These are phyloP conservation scores for Myxozyma kluyveri DNA, from an alignment of 805 yeast species.

Conservation along the genomic window DNA sequence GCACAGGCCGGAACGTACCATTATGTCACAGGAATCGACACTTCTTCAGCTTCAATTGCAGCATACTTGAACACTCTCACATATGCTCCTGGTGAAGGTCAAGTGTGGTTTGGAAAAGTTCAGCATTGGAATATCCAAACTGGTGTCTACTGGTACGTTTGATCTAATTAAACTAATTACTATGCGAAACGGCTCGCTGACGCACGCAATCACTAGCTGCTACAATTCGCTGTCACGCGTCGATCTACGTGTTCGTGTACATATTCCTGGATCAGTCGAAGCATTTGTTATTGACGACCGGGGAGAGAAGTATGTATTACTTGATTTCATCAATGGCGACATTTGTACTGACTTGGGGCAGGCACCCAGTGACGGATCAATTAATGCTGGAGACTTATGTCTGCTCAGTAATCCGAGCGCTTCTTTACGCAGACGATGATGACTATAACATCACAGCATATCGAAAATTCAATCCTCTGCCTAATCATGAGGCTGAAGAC, in stretches of 20 bases:
- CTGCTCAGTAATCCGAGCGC: slow-evolving; percentile 69
- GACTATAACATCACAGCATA: slow-evolving; percentile 76
- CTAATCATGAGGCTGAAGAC: slow-evolving; percentile 47
- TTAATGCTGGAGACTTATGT: slow-evolving; percentile 53
- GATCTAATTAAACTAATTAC: no score
- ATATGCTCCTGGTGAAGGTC: slow-evolving; percentile 49
- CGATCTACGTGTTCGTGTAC: slow-evolving; percentile 68
- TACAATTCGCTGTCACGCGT: slow-evolving; percentile 71
- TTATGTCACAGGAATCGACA: slow-evolving; percentile 53
- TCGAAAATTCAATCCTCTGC: slow-evolving; percentile 75
- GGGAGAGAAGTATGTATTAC: slow-evolving; percentile 39
- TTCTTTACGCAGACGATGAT: slow-evolving; percentile 78
- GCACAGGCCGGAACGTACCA: slow-evolving; percentile 49
- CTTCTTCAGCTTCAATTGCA: slow-evolving; percentile 53
- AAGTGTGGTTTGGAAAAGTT: slow-evolving; percentile 70
- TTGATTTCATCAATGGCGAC: background rate
- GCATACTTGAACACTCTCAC: slow-evolving; percentile 54
- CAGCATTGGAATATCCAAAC: slow-evolving; percentile 43
- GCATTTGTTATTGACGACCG: slow-evolving; percentile 40
- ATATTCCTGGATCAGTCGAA: slow-evolving; percentile 51
- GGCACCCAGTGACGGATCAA: slow-evolving; percentile 36
- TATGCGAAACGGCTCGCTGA: slow-evolving; percentile 38
- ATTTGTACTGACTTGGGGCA: background rate
- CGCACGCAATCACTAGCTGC: slow-evolving; percentile 46
- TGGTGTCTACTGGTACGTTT: slow-evolving; percentile 42